Percentiles rank a stretch among this genome's conserved stretches.
phyloP scores from a whole-genome alignment of 2,329 filamentous ascomycete genomes.

The Coniochaeta sp. region DNA sequence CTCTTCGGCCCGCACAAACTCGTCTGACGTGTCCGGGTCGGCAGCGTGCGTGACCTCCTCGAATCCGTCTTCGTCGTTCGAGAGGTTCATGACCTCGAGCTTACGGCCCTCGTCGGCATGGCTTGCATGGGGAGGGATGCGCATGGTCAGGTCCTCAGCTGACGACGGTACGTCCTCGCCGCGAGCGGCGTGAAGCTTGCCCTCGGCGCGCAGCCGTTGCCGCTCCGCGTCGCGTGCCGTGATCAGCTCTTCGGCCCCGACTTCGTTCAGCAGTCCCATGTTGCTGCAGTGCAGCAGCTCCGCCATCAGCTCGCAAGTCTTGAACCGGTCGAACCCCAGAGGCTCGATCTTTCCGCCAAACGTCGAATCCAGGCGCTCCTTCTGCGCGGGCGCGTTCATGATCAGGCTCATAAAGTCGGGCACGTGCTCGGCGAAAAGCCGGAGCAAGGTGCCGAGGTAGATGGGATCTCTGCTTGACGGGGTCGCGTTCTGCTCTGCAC shows the following conservation, averaged over 20 bases:
- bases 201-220: slow-evolving; percentile 69
- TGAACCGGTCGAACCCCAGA: slow-evolving; percentile 94
- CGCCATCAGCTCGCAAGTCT: slow-evolving; percentile 98
- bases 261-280: slow-evolving; percentile 91
- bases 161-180: slow-evolving; percentile 36
- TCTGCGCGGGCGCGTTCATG: slow-evolving; percentile 66
- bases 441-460: slow-evolving; percentile 83
- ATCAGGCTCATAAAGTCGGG: slow-evolving; percentile 92
- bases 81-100: slow-evolving; percentile 71
- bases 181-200: slow-evolving; percentile 52
- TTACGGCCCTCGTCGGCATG: slow-evolving; percentile 58
- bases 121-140: slow-evolving; percentile 38
- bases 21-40: slow-evolving; percentile 66
- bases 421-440: slow-evolving; percentile 83
- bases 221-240: slow-evolving; percentile 72
- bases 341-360: slow-evolving; percentile 91
- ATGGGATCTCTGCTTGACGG: slow-evolving; percentile 89
- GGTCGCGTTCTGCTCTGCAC: slow-evolving; percentile 63
- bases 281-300: slow-evolving; percentile 97
- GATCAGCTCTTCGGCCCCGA: slow-evolving; percentile 83
- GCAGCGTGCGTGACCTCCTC: slow-evolving; percentile 73
- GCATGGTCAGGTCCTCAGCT: slow-evolving; percentile 58
- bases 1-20: slow-evolving; percentile 55
- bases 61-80: slow-evolving; percentile 78
- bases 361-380: slow-evolving; percentile 72